A percentile compares a stretch with the other conserved stretches of the same genome.
Conservation (phyloP, 2,329 filamentous ascomycete species). For the Diplodia seriata region DNA sequence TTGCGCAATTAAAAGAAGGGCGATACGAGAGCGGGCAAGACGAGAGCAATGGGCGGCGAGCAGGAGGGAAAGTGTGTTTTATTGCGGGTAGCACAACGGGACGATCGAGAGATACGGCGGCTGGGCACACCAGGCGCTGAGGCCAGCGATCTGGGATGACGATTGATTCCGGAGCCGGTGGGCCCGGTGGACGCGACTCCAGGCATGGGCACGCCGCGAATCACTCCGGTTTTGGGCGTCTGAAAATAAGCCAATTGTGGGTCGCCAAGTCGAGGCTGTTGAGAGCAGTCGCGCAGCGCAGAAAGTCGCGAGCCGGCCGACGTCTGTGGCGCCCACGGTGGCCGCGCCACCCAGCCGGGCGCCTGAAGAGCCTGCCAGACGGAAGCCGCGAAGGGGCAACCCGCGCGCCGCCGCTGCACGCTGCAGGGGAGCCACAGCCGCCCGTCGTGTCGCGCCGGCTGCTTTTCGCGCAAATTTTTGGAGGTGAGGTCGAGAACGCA, state of each 20-base stretch:
- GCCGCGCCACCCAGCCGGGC: neutral
- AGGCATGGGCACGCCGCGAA: constrained; percentile 17
- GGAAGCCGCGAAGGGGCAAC: constrained; percentile 8
- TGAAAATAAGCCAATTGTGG: constrained; percentile 28
- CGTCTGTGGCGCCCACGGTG: constrained; percentile 22
- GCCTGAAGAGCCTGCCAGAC: neutral
- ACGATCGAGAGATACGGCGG: constrained; percentile 30
- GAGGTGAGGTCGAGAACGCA: constrained; percentile 17
- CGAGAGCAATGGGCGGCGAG: constrained; percentile 8
- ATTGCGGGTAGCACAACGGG: constrained; percentile 30
- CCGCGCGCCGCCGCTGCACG: neutral
- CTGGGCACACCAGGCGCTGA: constrained; percentile 22
- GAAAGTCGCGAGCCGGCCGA: neutral
- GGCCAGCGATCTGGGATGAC: constrained; percentile 30
- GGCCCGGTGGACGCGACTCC: constrained; percentile 21
- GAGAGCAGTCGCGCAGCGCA: neutral
- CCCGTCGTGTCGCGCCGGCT: neutral
- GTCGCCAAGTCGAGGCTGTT: constrained; percentile 25
- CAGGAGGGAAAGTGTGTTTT: constrained; percentile 13
- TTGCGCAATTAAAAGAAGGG: constrained; percentile 12
- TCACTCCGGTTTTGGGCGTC: constrained; percentile 14
- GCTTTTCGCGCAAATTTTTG: constrained; percentile 25
- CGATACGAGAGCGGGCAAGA: constrained; percentile 9
- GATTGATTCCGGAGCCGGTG: constrained; percentile 23
- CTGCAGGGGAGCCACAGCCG: neutral